phyloP scores from a whole-genome alignment of 2,329 filamentous ascomycete species.

The Diaporthe sp. region DNA sequence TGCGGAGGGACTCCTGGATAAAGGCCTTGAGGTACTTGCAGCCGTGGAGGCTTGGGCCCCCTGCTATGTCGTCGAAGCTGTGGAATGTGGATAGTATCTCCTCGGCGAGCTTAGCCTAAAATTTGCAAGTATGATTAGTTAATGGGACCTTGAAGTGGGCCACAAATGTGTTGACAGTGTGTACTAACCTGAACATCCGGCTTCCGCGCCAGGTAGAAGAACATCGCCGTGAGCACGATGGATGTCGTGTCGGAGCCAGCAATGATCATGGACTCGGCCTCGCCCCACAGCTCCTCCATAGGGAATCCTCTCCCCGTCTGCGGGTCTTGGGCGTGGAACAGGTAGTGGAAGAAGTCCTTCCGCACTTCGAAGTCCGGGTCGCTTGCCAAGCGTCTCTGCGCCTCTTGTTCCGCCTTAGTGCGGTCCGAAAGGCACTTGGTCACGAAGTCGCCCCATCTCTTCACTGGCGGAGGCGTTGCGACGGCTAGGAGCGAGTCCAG shows the following conservation, averaged over 20 bases:
- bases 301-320: conserved; percentile 43
- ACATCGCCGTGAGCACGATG: conserved; percentile 20
- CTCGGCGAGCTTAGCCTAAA: conserved; percentile 27
- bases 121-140: not conserved
- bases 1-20: conserved; percentile 49
- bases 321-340: conserved; percentile 46
- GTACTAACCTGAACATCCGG: conserved; percentile 15
- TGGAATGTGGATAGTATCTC: conserved; percentile 41
- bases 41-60: conserved; percentile 23
- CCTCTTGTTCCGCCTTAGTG: conserved; percentile 38
- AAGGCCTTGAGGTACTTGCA: conserved; percentile 47
- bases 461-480: conserved; percentile 43
- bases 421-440: conserved; percentile 44
- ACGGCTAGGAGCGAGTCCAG: conserved; percentile 44
- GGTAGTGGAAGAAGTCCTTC: conserved; percentile 48
- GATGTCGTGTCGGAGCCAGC: conserved; percentile 43
- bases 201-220: conserved; percentile 42
- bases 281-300: conserved; percentile 33
- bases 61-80: conserved; percentile 40
- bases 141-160: no score
- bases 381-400: conserved; percentile 16
- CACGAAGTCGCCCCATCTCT: conserved; percentile 44
- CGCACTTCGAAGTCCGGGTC: conserved; percentile 37
- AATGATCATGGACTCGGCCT: conserved; percentile 41
- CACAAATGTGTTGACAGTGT: no score